phyloP scores from a whole-genome alignment of 1,139 yeast genomes.

The Pichia sp. region DNA sequence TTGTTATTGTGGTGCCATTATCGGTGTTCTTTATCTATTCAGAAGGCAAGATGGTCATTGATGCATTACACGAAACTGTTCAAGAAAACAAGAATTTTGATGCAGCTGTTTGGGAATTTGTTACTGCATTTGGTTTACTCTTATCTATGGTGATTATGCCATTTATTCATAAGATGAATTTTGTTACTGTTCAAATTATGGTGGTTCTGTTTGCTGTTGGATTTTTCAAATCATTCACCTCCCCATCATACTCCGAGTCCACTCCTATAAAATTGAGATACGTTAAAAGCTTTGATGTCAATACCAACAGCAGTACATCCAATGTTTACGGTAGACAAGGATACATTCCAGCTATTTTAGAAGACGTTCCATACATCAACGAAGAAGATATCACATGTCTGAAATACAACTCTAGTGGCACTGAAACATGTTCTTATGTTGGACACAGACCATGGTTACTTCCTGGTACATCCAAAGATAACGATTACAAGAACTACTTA shows the following conservation, averaged over 20 bases:
- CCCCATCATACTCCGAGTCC: conserved; percentile 53
- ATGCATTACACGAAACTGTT: conserved; percentile 65
- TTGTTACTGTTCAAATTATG: conserved; percentile 41
- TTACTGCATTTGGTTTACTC: conserved; percentile 39
- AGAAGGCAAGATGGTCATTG: conserved; percentile 52
- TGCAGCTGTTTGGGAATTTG: conserved; percentile 43
- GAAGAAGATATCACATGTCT: conserved; percentile 38
- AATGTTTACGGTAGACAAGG: conserved; percentile 54
- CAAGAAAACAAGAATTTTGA: conserved; percentile 60
- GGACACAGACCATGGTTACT: conserved; percentile 55
- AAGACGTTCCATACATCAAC: conserved; percentile 60
- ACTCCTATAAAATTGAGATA: conserved; percentile 73
- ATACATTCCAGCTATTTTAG: conserved; percentile 40
- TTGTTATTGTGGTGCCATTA: conserved; percentile 64
- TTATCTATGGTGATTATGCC: conserved; percentile 64
- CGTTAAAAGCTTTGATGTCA: conserved; percentile 53
- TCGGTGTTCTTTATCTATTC: conserved; percentile 51
- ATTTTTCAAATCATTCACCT: conserved; percentile 32
- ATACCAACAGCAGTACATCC: conserved; percentile 30
- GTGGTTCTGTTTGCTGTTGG: conserved; percentile 35
- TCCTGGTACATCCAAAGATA: conserved; percentile 37
- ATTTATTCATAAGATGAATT: conserved; percentile 67
- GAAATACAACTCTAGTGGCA: conserved; percentile 39
- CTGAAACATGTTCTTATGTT: conserved; percentile 51
- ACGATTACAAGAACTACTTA: conserved; percentile 43